Percentiles rank a stretch among this genome's conserved stretches.
Evolutionary conservation across 2,329 filamentous ascomycete species (phyloP).

Genomic region (Exophiala phaeomuriformis): DNA sequence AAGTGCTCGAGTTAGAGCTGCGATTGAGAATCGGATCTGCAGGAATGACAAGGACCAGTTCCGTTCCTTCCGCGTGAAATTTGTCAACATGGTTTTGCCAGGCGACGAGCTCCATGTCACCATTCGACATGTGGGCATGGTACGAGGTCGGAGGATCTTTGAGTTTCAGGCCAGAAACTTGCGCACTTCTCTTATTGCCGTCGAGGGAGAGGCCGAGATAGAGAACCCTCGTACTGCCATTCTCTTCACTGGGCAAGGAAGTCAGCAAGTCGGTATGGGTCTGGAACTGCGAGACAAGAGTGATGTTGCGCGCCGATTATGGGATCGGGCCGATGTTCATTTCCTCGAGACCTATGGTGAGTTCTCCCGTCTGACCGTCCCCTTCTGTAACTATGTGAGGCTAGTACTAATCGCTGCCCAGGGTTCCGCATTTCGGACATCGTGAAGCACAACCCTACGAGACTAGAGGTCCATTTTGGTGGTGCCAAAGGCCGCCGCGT

Average conservation of each 20-base stretch:
- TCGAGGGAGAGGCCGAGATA: constrained; percentile 91
- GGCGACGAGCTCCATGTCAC: constrained; percentile 94
- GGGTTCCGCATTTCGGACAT: constrained; percentile 92
- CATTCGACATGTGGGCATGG: constrained; percentile 95
- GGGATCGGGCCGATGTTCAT: constrained; percentile 95
- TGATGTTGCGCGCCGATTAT: constrained; percentile 88
- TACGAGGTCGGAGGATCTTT: constrained; percentile 97
- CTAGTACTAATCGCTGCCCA: too few species aligned
- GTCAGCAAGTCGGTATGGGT: constrained; percentile 98
- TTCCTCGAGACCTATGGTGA: constrained; percentile 93
- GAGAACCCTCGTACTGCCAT: constrained; percentile 96
- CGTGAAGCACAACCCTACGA: constrained; percentile 98
- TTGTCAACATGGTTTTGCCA: constrained; percentile 98
- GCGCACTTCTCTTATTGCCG: constrained; percentile 91
- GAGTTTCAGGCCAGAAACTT: constrained; percentile 95
- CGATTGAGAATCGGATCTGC: constrained; percentile 97
- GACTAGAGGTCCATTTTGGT: constrained; percentile 96
- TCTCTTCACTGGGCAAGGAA: constrained; percentile 96
- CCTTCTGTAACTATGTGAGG: too few species aligned
- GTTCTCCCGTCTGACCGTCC: too few species aligned
- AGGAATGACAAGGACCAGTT: constrained; percentile 98
- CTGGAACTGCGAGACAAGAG: constrained; percentile 97
- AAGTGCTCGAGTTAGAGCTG: constrained; percentile 86
- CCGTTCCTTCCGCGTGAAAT: constrained; percentile 88
- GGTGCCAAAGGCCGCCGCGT: constrained; percentile 95